Evolutionary conservation across 2,329 filamentous ascomycete genomes (phyloP).

Genomic region (Penicillium aurantiogriseum): DNA sequence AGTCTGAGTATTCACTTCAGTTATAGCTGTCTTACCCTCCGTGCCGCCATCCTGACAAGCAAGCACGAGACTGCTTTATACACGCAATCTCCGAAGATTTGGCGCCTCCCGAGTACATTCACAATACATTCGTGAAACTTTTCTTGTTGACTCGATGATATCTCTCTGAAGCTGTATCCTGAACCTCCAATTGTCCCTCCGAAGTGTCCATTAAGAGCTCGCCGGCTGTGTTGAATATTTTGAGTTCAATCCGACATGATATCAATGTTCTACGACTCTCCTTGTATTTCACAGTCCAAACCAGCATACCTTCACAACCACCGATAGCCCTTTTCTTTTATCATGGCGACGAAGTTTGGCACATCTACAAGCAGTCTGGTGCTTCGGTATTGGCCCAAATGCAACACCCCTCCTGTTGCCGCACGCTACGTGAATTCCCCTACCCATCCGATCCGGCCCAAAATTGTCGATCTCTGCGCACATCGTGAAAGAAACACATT

Average conservation of each 20-base stretch:
- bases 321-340: conserved; percentile 1
- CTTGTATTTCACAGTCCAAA: background rate
- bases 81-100: background rate
- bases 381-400: conserved; percentile 26
- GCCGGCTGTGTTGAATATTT: background rate
- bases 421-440: conserved; percentile 29
- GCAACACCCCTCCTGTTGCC: conserved; percentile 29
- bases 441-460: conserved; percentile 38
- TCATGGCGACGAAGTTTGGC: conserved; percentile 20
- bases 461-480: conserved; percentile 37
- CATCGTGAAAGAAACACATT: conserved; percentile 44
- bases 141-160: background rate
- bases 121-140: background rate
- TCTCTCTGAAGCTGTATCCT: background rate
- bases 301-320: background rate
- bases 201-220: background rate
- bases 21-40: background rate
- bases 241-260: conserved; percentile 16
- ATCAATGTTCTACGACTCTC: conserved; percentile 9
- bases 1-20: background rate
- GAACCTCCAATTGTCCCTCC: background rate
- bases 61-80: background rate
- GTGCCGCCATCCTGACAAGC: background rate
- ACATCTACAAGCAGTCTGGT: conserved; percentile 20
- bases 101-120: background rate